Conservation (phyloP, 2,329 filamentous ascomycete species). For the Microsporum canis region DNA sequence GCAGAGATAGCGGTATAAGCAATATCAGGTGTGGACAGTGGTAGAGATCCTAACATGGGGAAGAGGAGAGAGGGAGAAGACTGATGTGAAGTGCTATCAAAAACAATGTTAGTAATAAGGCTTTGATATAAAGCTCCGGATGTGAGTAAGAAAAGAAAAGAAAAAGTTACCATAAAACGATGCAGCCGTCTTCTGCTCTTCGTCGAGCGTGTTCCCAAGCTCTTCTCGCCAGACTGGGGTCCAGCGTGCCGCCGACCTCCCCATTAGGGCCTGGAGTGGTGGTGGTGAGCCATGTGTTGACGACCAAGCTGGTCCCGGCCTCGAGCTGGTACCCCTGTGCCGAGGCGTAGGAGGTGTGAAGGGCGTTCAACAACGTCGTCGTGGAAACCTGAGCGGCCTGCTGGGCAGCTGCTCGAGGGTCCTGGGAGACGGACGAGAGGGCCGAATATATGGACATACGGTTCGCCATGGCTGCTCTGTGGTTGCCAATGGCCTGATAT, state of each 20-base stretch:
- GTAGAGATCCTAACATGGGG: conserved; percentile 71
- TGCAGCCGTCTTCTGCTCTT: conserved; percentile 88
- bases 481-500: background rate
- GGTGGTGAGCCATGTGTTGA: conserved; percentile 91
- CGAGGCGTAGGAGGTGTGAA: conserved; percentile 79
- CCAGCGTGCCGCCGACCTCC: conserved; percentile 63
- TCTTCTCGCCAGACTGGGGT: conserved; percentile 62
- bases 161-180: conserved; percentile 65
- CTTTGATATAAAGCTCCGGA: no score
- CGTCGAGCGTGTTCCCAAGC: conserved; percentile 95
- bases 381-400: conserved; percentile 76
- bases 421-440: conserved; percentile 47
- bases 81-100: conserved; percentile 65
- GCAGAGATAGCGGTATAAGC: conserved; percentile 71
- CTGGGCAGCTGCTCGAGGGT: conserved; percentile 48
- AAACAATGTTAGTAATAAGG: conserved; percentile 13
- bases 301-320: conserved; percentile 77
- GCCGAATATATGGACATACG: conserved; percentile 52
- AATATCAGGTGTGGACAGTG: conserved; percentile 62
- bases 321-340: conserved; percentile 78
- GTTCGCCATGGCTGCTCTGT: conserved; percentile 41
- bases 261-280: conserved; percentile 58
- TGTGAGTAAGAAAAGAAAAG: background rate
- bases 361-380: conserved; percentile 79
- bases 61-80: conserved; percentile 74